phyloP scores from a whole-genome alignment of 2,329 filamentous ascomycete genomes.

The Fonsecaea nubica region DNA sequence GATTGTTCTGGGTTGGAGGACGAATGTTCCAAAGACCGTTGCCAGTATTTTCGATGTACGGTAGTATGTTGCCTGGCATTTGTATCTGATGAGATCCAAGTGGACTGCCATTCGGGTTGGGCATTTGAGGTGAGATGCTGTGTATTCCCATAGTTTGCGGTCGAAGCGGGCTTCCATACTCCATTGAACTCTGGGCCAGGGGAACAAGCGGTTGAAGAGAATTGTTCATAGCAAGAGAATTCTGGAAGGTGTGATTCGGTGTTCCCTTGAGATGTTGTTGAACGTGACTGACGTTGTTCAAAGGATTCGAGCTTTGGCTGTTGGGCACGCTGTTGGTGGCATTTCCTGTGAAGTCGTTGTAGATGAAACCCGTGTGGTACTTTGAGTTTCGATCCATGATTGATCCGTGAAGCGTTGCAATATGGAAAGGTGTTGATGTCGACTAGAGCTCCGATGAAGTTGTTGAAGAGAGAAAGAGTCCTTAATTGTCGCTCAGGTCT shows the following conservation, averaged over 20 bases:
- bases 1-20: neutral
- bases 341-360: neutral
- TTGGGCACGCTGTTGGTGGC: neutral
- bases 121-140: neutral
- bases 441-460: neutral
- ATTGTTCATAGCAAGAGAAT: neutral
- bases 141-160: neutral
- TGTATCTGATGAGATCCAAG: neutral
- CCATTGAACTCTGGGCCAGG: neutral
- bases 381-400: neutral
- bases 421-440: neutral
- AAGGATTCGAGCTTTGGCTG: neutral
- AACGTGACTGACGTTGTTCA: neutral
- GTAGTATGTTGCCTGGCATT: too few species aligned
- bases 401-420: neutral
- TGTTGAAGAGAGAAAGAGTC: neutral
- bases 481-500: neutral
- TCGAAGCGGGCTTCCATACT: neutral
- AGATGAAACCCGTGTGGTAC: neutral
- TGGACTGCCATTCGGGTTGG: neutral
- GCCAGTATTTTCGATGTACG: too few species aligned
- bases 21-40: neutral
- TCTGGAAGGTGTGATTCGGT: neutral
- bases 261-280: neutral
- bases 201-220: neutral